Evolutionary conservation across 2,329 filamentous ascomycete species (phyloP), one percentile per base, ranked within the genome.

Genomic region (Cytospora schulzeri): DNA sequence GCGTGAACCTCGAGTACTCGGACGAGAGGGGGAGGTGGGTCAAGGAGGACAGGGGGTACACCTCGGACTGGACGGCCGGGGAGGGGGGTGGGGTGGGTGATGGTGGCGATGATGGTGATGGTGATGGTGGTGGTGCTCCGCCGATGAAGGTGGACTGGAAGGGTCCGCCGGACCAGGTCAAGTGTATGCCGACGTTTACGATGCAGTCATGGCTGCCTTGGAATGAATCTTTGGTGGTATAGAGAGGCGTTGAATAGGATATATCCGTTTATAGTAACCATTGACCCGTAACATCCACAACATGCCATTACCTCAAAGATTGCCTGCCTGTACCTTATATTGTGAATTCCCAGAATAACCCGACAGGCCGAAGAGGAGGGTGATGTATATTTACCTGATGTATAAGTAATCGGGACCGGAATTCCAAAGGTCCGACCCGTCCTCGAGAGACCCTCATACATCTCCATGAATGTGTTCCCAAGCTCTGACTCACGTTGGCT

Each of bases 1-100:
- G 76, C 4, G 77, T 86, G 2, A 85, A 83, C 66, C 70, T 86
- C 6, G 83, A 80, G 61, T 85, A 85, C 68, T 77, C 76, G 4
- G 73, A 82, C 66, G 76, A 80, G 3, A 76, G 73, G 15, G 79
- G 75, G 2, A 73, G 69, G 52, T 73, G 71, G 63, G 78, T 83
- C 17, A 85, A 85, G 70, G 67, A 73, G 15, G 60, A 75, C 4
- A 82, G 82, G 69, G 83, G 84, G 0, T 83, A 78, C 69, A 75
- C 77, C 1, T 74, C 75, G 0, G 71, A 75, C 17, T 75, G 73
- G 70, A 70, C 71, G 11, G 64, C 65, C 1, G 51, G 63, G 0
- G 74, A 76, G 60, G 71, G 73, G 5, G 66, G 67, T 6, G 60
- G 58, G 28, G n/a, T 1, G 38, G 38, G 6, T 3, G 38, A 5